Conservation (phyloP, 1,284 basidiomycete species). For the Ganoderma lucidum region DNA sequence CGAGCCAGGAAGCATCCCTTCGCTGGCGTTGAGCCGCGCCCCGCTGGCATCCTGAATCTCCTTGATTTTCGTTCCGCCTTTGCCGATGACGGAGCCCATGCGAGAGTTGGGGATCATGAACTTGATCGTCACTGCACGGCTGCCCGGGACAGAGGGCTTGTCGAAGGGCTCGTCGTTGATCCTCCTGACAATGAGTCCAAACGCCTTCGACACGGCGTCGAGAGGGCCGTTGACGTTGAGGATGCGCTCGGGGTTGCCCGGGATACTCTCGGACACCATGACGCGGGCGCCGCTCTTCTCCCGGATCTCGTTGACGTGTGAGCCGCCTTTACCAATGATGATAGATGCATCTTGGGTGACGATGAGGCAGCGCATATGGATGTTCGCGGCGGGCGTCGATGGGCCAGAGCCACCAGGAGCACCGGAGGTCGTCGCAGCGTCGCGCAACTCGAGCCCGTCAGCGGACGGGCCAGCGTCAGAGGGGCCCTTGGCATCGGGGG, state of each 20-base stretch:
- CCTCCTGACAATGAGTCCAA: conserved; percentile 97
- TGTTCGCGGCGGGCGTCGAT: conserved; percentile 70
- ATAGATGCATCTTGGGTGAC: conserved; percentile 99
- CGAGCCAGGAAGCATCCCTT: conserved; percentile 98
- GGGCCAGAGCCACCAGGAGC: conserved; percentile 48
- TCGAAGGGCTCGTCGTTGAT: conserved; percentile 99
- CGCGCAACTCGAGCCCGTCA: conserved; percentile 35
- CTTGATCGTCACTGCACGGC: conserved; percentile 98
- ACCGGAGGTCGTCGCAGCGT: conserved; percentile 50
- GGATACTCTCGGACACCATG: conserved; percentile 95
- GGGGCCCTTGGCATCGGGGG: conserved; percentile 51
- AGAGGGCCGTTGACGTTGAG: conserved; percentile 97
- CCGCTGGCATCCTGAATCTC: conserved; percentile 99
- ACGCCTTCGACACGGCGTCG: conserved; percentile 99
- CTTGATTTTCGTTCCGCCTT: conserved; percentile 98
- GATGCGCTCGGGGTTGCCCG: conserved; percentile 98
- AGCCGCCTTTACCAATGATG: conserved; percentile 97
- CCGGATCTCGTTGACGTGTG: conserved; percentile 98
- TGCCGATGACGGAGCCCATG: conserved; percentile 99
- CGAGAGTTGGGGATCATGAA: conserved; percentile 99
- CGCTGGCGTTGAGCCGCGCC: conserved; percentile 94
- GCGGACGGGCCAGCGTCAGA: conserved; percentile 34
- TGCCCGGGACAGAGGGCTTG: conserved; percentile 96
- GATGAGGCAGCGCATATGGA: conserved; percentile 95
- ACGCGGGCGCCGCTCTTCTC: conserved; percentile 97